phyloP scores from a whole-genome alignment of 2,329 filamentous ascomycete genomes.

The Xenoacremonium recifei region DNA sequence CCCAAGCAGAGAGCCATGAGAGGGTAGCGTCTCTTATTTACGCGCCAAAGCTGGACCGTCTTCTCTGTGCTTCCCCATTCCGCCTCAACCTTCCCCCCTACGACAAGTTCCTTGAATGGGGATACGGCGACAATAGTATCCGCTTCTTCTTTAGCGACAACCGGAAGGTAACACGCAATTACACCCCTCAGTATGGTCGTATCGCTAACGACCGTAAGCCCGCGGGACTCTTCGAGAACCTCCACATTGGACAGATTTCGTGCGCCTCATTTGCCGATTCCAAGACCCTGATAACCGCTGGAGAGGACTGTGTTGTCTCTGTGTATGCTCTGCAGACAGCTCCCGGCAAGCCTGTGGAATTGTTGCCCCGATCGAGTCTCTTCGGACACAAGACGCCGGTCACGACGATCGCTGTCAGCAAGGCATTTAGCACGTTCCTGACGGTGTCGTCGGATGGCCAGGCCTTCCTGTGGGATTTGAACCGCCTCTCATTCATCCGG shows the following conservation, averaged over 20 bases:
- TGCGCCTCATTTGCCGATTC: slow-evolving; percentile 83
- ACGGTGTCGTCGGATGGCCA: slow-evolving; percentile 81
- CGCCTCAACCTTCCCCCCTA: slow-evolving; percentile 87
- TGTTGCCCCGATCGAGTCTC: slow-evolving; percentile 74
- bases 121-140: slow-evolving; percentile 88
- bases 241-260: slow-evolving; percentile 88
- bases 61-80: slow-evolving; percentile 82
- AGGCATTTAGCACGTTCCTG: slow-evolving; percentile 84
- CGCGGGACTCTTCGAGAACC: slow-evolving; percentile 87
- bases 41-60: slow-evolving; percentile 74
- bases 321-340: slow-evolving; percentile 72
- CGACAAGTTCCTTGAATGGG: slow-evolving; percentile 94
- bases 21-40: slow-evolving; percentile 77
- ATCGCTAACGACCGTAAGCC: slow-evolving; percentile 41
- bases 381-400: slow-evolving; percentile 90
- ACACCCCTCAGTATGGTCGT: slow-evolving; percentile 3
- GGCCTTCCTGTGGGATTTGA: slow-evolving; percentile 91
- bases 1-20: slow-evolving; percentile 64
- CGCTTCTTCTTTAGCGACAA: slow-evolving; percentile 87
- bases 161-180: slow-evolving; percentile 56
- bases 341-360: slow-evolving; percentile 68
- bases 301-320: slow-evolving; percentile 87
- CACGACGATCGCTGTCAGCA: slow-evolving; percentile 77
- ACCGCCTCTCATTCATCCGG: slow-evolving; percentile 81
- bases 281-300: slow-evolving; percentile 85